These are phyloP conservation scores for Globisporangium spiculum DNA, from an alignment of 352 stramenopile genomes.

Conservation along the genomic window DNA sequence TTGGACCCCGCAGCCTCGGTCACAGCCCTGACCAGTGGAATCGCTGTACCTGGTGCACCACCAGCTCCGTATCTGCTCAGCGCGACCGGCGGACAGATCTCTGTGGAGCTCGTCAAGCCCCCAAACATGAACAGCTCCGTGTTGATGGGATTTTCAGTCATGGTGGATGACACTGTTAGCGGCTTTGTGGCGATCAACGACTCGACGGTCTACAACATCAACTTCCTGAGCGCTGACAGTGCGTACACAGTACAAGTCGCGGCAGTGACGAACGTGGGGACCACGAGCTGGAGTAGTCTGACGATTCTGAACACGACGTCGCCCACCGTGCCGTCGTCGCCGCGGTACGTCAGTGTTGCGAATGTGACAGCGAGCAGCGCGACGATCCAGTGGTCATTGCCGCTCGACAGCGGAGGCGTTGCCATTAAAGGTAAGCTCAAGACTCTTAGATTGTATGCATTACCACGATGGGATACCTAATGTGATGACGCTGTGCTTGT, in stretches of 20 bases:
- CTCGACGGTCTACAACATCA: constrained; percentile 26
- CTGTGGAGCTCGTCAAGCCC: constrained; percentile 41
- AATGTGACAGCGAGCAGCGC: constrained; percentile 40
- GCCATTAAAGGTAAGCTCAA: constrained; percentile 34
- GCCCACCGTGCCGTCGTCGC: constrained; percentile 28
- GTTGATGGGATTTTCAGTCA: constrained; percentile 44
- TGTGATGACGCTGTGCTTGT: neutral
- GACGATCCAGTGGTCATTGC: constrained; percentile 31
- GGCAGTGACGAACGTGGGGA: constrained; percentile 37
- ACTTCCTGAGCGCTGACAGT: constrained; percentile 26
- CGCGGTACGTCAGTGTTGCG: constrained; percentile 24
- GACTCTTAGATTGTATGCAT: neutral
- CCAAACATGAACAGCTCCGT: constrained; percentile 49
- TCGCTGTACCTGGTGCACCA: constrained; percentile 36
- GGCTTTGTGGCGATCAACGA: constrained; percentile 21
- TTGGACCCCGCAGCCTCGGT: constrained; percentile 14
- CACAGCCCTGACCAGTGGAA: constrained; percentile 25
- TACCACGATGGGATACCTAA: too few relatives aligned
- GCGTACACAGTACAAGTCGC: constrained; percentile 37
- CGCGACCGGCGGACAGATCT: constrained; percentile 44
- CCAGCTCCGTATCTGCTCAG: constrained; percentile 47
- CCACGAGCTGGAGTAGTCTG: constrained; percentile 28
- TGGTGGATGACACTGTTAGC: constrained; percentile 21
- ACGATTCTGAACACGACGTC: constrained; percentile 27
- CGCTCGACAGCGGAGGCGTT: constrained; percentile 41